Conservation (phyloP, 208 protist genomes). For the Trypanosoma congolense region DNA sequence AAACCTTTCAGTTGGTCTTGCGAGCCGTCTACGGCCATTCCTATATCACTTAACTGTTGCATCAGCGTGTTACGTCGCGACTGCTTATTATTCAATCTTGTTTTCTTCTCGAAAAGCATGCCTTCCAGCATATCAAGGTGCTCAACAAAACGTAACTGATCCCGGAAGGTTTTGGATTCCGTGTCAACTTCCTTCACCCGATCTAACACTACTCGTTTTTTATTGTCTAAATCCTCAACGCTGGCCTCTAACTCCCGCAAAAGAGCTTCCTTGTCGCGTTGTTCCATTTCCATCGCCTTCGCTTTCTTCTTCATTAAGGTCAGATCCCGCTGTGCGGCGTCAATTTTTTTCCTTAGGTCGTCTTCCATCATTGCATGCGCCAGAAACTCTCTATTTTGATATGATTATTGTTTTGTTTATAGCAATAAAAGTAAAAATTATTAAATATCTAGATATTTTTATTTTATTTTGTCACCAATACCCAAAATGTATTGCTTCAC, state of each 20-base stretch:
- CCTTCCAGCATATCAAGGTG: conserved; percentile 51
- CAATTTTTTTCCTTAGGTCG: conserved; percentile 3
- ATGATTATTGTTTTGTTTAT: not conserved
- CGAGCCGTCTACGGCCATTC: conserved; percentile 25
- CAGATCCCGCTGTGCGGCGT: conserved; percentile 6
- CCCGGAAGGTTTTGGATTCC: conserved; percentile 8
- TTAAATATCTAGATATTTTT: no score
- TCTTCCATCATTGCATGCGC: not conserved
- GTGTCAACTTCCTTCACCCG: conserved; percentile 13
- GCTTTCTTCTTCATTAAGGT: not conserved
- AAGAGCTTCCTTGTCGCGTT: conserved; percentile 9
- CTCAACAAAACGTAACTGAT: conserved; percentile 38
- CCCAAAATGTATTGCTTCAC: no score
- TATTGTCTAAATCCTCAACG: conserved; percentile 3
- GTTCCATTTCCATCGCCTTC: conserved; percentile 10
- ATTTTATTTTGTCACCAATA: no score
- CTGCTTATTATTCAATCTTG: conserved; percentile 28
- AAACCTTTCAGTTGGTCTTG: not conserved
- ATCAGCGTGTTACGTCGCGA: conserved; percentile 29
- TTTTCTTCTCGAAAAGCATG: conserved; percentile 55
- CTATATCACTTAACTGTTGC: conserved; percentile 26
- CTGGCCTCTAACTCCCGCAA: conserved; percentile 5
- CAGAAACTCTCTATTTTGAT: no score
- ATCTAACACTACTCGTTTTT: conserved; percentile 8
- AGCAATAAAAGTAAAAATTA: not conserved